Evolutionary conservation across 2,329 filamentous ascomycete species (phyloP).

Genomic region (Helotiales sp.): DNA sequence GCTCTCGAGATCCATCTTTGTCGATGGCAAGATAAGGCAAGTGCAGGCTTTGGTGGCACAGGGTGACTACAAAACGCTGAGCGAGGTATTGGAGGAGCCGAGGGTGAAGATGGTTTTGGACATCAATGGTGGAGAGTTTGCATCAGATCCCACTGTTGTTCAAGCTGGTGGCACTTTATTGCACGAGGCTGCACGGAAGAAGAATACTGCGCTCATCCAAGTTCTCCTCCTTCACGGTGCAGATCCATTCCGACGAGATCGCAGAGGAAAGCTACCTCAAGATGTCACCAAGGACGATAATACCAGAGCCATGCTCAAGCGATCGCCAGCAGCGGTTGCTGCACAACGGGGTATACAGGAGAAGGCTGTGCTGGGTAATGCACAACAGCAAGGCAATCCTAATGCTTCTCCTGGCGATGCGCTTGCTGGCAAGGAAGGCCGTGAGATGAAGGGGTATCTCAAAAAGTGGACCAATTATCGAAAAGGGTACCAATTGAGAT

Average conservation of each 20-base stretch:
- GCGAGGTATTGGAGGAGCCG: constrained; percentile 79
- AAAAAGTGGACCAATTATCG: constrained; percentile 99
- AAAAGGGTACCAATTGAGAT: constrained; percentile 91
- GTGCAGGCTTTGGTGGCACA: constrained; percentile 76
- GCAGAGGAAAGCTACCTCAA: constrained; percentile 92
- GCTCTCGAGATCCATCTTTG: constrained; percentile 83
- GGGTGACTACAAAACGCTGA: constrained; percentile 75
- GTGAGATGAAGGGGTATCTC: constrained; percentile 97
- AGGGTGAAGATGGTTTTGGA: constrained; percentile 85
- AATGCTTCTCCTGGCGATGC: constrained; percentile 57
- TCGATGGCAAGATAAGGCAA: constrained; percentile 81
- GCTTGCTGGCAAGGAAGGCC: constrained; percentile 77
- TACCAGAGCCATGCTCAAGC: constrained; percentile 85
- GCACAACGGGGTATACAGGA: constrained; percentile 96
- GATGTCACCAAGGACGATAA: constrained; percentile 95
- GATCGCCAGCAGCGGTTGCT: constrained; percentile 88
- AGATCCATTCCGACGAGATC: constrained; percentile 92
- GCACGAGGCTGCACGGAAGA: constrained; percentile 88
- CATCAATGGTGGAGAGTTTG: constrained; percentile 88
- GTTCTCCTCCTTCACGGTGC: constrained; percentile 89
- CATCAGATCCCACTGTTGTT: constrained; percentile 74
- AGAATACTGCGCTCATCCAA: constrained; percentile 84
- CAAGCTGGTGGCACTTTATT: constrained; percentile 88
- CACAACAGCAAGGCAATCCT: constrained; percentile 51
- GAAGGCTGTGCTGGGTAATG: constrained; percentile 87